Conservation (phyloP, 305 asterid species). For the Ilex paraguariensis region DNA sequence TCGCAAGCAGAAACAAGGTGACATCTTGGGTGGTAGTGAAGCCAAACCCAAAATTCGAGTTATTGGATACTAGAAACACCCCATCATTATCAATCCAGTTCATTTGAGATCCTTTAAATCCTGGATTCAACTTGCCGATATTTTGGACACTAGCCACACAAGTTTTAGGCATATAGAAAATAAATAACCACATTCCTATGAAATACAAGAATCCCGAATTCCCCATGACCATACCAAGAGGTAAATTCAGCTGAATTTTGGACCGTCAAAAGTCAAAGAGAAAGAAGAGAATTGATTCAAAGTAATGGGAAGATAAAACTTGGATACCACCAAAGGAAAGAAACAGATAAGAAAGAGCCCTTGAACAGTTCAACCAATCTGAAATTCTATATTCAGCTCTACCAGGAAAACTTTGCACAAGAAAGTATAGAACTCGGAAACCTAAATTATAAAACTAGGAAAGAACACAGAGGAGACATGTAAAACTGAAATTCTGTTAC, state of each 20-base stretch:
- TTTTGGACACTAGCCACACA: conserved; percentile 55
- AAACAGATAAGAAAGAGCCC: neutral
- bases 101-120: conserved; percentile 75
- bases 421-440: neutral
- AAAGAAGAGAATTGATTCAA: conserved; percentile 3
- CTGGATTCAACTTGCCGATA: conserved; percentile 48
- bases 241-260: conserved; percentile 7
- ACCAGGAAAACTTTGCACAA: neutral
- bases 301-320: neutral
- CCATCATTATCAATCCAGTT: conserved; percentile 74
- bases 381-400: neutral
- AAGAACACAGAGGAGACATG: neutral
- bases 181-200: conserved; percentile 12
- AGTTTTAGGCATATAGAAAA: conserved; percentile 26
- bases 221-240: conserved; percentile 36
- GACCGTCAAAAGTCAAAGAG: conserved; percentile 9
- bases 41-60: conserved; percentile 70
- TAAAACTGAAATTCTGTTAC: neutral
- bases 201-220: conserved; percentile 28
- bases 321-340: neutral
- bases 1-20: conserved; percentile 59
- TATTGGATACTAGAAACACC: conserved; percentile 60
- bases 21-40: conserved; percentile 49
- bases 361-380: neutral
- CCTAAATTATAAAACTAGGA: neutral